Evolutionary conservation across 768 basidiomycete genomes (phyloP), one percentile per base, ranked within the genome.

Genomic region (Tulasnella sp.): DNA sequence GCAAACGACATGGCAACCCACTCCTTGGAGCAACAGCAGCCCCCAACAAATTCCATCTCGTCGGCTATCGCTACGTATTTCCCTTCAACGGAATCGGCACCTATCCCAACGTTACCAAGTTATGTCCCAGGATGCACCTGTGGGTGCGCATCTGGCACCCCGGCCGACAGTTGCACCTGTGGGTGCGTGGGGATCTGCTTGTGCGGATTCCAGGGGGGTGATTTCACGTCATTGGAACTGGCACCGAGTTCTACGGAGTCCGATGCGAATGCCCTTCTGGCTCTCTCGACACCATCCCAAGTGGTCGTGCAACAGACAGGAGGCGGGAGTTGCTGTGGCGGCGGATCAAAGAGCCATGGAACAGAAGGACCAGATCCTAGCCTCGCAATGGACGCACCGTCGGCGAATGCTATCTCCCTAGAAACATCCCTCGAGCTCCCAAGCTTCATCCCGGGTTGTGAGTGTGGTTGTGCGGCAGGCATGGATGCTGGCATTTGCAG

Each of bases 81-180:
- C 15, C 37, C n/a, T 15, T 36, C 37, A 17, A 14, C 17, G 5
- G 39, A 67, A 68, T 15, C 11, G 9, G 36, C 31, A n/a, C 9
- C 74, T 25, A 25, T 39, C 25, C 37, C 37, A 17, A n/a, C 34
- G n/a, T 29, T 75, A 37, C 74, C 58, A 4, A 69, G 58, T 14
- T 75, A 69, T 67, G 31, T 75, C n/a, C 74, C 74, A 39, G 74
- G 74, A 5, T 75, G 74, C 39, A 38, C 64, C 37, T 75, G 74
- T 34, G 74, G 74, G 38, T 75, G 74, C 64, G 64, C 37, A 38
- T 31, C 49, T 25, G 58, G 74, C n/a, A n/a, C 38, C 5, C 58
- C 38, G 12, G 58, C 67, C 15, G 54, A 67, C 8, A 39, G 38
- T 4, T 75, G 74, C 31, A n/a, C n/a, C 2, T 75, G 74, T 38